Evolutionary conservation across 768 basidiomycete genomes (phyloP).

Genomic region (Podaxis rugospora): DNA sequence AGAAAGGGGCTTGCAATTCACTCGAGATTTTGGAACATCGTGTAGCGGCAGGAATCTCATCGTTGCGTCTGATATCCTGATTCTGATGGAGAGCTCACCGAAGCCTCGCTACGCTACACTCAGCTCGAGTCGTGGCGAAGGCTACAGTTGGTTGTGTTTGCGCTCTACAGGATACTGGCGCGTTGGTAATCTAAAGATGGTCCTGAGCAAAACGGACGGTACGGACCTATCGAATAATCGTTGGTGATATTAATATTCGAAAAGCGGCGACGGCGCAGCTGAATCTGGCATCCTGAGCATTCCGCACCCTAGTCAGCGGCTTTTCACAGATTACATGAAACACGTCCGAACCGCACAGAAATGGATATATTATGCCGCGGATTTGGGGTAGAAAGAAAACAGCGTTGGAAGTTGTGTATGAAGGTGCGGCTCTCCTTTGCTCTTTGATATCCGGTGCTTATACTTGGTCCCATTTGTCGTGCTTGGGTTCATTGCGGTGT

Average conservation of each 20-base stretch:
- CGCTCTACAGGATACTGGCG: background rate
- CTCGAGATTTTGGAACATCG: background rate
- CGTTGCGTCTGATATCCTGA: background rate
- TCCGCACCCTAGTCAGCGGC: conserved; percentile 9
- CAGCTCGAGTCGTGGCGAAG: background rate
- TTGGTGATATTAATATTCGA: conserved; percentile 2
- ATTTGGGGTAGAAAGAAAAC: conserved; percentile 13
- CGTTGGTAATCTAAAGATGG: conserved; percentile 9
- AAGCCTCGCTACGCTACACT: too few species aligned
- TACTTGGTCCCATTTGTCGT: background rate
- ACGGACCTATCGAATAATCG: conserved; percentile 16
- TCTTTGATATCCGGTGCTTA: background rate
- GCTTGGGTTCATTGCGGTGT: background rate
- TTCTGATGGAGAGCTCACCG: too few species aligned
- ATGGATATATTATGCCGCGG: conserved; percentile 26
- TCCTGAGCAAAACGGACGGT: conserved; percentile 24
- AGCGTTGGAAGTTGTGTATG: conserved; percentile 8
- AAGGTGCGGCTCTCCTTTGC: conserved; percentile 8
- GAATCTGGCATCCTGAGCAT: conserved; percentile 5
- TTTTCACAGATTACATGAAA: conserved; percentile 8
- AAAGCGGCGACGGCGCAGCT: conserved; percentile 6
- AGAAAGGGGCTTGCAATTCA: background rate
- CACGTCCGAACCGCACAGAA: conserved; percentile 19
- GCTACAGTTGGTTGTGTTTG: background rate
- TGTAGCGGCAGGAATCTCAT: conserved; percentile 2